Conservation (phyloP, 1,284 basidiomycete species). For the Ceratobasidium sp. region DNA sequence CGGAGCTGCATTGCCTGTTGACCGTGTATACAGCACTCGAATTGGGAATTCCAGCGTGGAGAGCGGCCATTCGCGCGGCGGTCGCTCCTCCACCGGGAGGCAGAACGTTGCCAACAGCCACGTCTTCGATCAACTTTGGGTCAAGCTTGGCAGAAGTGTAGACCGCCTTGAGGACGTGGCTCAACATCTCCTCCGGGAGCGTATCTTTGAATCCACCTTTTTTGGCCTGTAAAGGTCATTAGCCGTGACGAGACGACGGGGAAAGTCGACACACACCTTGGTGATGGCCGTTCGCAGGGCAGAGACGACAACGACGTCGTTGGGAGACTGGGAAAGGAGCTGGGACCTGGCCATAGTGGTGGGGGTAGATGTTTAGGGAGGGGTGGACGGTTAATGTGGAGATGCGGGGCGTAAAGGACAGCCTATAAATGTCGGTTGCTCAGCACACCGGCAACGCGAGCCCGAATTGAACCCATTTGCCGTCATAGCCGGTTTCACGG, state of each 20-base stretch:
- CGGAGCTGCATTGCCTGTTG: constrained; percentile 96
- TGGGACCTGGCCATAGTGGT: constrained; percentile 58
- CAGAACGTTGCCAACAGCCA: constrained; percentile 93
- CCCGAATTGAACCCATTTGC: constrained; percentile 20
- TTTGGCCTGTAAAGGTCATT: constrained; percentile 63
- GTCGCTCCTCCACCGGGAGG: constrained; percentile 91
- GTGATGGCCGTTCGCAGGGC: constrained; percentile 92
- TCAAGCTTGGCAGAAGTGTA: constrained; percentile 75
- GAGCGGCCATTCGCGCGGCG: constrained; percentile 92
- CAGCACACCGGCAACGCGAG: constrained; percentile 19
- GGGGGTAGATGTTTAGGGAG: not conserved
- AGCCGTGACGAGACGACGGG: not conserved
- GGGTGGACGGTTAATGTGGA: not conserved
- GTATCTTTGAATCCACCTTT: constrained; percentile 97
- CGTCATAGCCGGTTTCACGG: constrained; percentile 31
- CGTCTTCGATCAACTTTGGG: constrained; percentile 86
- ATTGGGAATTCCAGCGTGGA: constrained; percentile 91
- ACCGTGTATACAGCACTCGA: constrained; percentile 85
- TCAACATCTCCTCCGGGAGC: constrained; percentile 88
- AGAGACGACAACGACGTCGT: constrained; percentile 92
- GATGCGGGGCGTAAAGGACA: constrained; percentile 1
- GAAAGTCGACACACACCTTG: constrained; percentile 64
- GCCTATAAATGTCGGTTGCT: constrained; percentile 28
- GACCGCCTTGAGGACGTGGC: constrained; percentile 80
- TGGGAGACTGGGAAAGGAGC: constrained; percentile 67